Evolutionary conservation across 768 basidiomycete genomes (phyloP), one percentile per base, ranked within the genome.

Genomic region (Agaricus blazei): DNA sequence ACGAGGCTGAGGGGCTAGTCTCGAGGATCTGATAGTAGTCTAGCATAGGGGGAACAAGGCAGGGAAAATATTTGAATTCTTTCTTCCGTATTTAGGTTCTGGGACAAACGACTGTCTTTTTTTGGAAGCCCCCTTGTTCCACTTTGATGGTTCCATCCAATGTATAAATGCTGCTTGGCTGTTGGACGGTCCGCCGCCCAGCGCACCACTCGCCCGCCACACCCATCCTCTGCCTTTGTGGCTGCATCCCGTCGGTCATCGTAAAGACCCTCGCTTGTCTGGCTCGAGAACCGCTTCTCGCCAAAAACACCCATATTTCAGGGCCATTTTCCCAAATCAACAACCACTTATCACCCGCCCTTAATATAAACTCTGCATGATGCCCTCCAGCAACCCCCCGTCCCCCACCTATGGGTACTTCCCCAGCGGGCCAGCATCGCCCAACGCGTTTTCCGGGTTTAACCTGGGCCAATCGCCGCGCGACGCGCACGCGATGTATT

Each of bases 11-110:
- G 29, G 65, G 74, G 2, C 77, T 58, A 45, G 89, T 59, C 8
- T 72, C 68, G 56, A 92, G 81, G 42, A 89, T 62, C 24, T 67
- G 65, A 68, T 91, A 92, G 63, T 79, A 85, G 70, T 88, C 75
- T 55, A 67, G 38, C 48, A 56, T 44, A 31, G 37, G 27, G 11
- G 11, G 28, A 28, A 28, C 28, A 31, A 48, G 14, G 48, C 29
- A 19, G 47, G 31, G 51, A 37, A 34, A 23, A n/a, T 48, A 53
- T 37, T 40, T 42, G 15, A 4, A 28, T 9, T 11, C 54, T 56
- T 50, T 56, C 27, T 43, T 50, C 54, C 54, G 24, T 14, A 49
- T 56, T n/a, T 6, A 48, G 54, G 49, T 44, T 59, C 27, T 24
- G 52, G 19, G 60, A 62, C 60, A 62, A 62, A 53, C 51, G 40